Evolutionary conservation across 129 eudicot species (phyloP).

Genomic region (Flaveria linearis): DNA sequence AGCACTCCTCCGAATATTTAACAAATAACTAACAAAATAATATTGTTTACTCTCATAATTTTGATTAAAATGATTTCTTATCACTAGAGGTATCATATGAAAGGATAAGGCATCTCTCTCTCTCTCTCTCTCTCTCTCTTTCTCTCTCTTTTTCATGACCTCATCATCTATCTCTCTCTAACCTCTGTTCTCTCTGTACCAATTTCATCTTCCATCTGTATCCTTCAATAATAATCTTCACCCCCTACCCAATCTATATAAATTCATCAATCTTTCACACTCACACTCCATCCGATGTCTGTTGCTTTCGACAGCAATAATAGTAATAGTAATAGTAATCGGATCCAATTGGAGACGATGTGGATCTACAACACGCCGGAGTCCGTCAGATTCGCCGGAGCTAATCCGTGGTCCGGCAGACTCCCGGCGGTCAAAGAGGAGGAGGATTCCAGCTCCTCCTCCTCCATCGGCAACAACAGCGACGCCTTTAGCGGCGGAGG

Average conservation of each 20-base stretch:
- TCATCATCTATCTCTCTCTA: slow-evolving; percentile 15
- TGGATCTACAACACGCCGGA: slow-evolving; percentile 31
- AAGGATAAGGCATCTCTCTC: slow-evolving; percentile 63
- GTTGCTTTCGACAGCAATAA: slow-evolving; percentile 44
- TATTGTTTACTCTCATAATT: slow-evolving; percentile 36
- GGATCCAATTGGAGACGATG: slow-evolving; percentile 49
- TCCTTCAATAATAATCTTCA: no score
- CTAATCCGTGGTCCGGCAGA: slow-evolving; percentile 19
- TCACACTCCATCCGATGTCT: slow-evolving; percentile 38
- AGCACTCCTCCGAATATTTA: not conserved
- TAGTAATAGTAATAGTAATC: slow-evolving; percentile 19
- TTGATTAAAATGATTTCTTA: not conserved
- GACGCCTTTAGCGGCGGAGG: slow-evolving; percentile 34
- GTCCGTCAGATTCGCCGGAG: slow-evolving; percentile 25
- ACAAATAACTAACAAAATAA: slow-evolving; percentile 21
- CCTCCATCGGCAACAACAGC: slow-evolving; percentile 76
- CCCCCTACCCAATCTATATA: not conserved
- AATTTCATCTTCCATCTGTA: slow-evolving; percentile 16
- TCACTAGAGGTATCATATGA: not conserved
- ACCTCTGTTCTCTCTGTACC: slow-evolving; percentile 10
- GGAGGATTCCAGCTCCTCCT: slow-evolving; percentile 43
- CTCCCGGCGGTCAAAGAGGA: slow-evolving; percentile 26
- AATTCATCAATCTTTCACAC: not conserved
- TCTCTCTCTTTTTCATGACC: slow-evolving; percentile 32
- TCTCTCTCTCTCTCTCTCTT: slow-evolving; percentile 19